Percentiles rank a stretch among this genome's conserved stretches.
phyloP scores from a whole-genome alignment of 306 rosid species.

The Rubus idaeus region DNA sequence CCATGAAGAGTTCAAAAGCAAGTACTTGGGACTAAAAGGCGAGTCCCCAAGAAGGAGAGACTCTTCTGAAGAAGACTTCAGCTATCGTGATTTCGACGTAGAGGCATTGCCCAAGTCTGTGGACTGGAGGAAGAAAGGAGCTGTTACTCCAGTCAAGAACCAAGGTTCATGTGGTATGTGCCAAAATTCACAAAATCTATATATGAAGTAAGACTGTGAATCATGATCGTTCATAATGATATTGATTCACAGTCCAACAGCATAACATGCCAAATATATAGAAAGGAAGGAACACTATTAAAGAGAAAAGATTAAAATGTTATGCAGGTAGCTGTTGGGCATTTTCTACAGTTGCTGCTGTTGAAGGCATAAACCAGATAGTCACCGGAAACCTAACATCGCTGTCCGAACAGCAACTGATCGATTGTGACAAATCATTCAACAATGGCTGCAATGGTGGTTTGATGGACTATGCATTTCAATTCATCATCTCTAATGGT shows the following conservation, averaged over 20 bases:
- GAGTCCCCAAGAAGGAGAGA: conserved; percentile 25
- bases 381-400: conserved; percentile 52
- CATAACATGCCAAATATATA: background rate
- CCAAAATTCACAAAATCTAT: background rate
- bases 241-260: background rate
- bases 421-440: conserved; percentile 45
- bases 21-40: conserved; percentile 37
- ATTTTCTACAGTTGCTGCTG: conserved; percentile 52
- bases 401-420: conserved; percentile 49
- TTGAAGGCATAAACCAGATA: conserved; percentile 50
- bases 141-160: conserved; percentile 49
- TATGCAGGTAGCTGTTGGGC: conserved; percentile 57
- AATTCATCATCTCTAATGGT: conserved; percentile 35
- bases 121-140: conserved; percentile 58
- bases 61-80: conserved; percentile 27
- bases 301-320: background rate
- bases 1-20: conserved; percentile 55
- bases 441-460: conserved; percentile 53
- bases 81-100: conserved; percentile 30
- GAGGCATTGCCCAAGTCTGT: conserved; percentile 46
- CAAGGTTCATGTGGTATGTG: conserved; percentile 53
- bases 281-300: background rate
- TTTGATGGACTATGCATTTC: conserved; percentile 47
- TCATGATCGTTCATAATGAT: no score
- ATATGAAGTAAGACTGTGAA: no score